Conservation (phyloP, 768 basidiomycete genomes). For the Podaxis rugospora region DNA sequence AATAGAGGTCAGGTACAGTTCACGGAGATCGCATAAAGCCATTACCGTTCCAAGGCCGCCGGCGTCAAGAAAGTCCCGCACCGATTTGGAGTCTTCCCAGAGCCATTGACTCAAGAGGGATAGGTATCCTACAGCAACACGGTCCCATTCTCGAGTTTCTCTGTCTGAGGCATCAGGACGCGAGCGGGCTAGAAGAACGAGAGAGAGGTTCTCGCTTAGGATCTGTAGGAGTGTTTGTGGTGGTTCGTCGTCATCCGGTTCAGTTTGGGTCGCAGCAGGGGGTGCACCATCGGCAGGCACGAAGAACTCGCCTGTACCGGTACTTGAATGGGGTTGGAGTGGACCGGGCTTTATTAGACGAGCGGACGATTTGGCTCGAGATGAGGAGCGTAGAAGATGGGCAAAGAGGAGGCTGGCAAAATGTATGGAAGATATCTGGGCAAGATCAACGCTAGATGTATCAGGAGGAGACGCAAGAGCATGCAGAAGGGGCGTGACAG, state of each 20-base stretch:
- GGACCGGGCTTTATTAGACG: constrained; percentile 57
- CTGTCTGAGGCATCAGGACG: constrained; percentile 61
- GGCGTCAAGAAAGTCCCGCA: constrained; percentile 85
- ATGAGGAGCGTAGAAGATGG: constrained; percentile 68
- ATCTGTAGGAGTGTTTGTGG: constrained; percentile 76
- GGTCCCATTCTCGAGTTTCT: constrained; percentile 86
- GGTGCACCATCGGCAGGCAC: constrained; percentile 68
- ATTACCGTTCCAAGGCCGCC: constrained; percentile 89
- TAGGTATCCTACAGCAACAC: constrained; percentile 83
- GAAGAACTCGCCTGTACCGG: constrained; percentile 49
- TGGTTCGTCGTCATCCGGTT: constrained; percentile 53
- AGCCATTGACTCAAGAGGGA: constrained; percentile 87
- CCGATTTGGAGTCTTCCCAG: constrained; percentile 91
- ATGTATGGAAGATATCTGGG: constrained; percentile 59
- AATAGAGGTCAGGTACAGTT: neutral
- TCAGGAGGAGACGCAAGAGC: constrained; percentile 62
- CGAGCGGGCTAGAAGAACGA: constrained; percentile 76
- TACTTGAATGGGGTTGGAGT: constrained; percentile 24
- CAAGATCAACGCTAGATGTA: constrained; percentile 48
- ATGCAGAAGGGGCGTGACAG: constrained; percentile 64
- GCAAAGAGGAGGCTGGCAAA: constrained; percentile 77
- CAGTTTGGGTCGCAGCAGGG: constrained; percentile 27
- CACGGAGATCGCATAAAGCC: constrained; percentile 14
- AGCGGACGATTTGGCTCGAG: constrained; percentile 59
- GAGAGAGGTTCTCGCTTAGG: constrained; percentile 86